A percentile compares a stretch with the other conserved stretches of the same genome.
phyloP scores from a whole-genome alignment of 139 green algal species.

The Spirogloea muscicola region DNA sequence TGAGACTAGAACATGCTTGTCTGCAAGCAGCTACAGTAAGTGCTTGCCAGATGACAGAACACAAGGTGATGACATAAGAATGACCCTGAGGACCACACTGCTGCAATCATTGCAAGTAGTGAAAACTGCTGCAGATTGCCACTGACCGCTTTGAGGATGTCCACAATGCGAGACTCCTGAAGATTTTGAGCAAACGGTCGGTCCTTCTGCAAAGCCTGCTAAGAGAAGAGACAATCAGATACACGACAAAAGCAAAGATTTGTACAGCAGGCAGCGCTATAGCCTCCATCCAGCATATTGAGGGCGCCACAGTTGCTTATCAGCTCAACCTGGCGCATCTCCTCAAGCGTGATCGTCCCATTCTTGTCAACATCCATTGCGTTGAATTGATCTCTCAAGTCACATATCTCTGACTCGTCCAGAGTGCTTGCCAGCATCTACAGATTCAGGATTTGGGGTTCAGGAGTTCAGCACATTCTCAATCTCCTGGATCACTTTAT shows the following conservation, averaged over 20 bases:
- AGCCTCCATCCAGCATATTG: background rate
- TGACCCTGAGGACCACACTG: no score
- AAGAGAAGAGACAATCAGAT: background rate
- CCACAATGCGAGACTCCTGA: constrained; percentile 10
- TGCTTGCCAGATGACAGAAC: no score
- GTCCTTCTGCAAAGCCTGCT: constrained; percentile 19
- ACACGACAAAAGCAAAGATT: background rate
- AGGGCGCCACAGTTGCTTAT: background rate
- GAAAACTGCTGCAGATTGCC: no score
- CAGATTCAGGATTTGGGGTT: no score
- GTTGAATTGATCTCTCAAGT: constrained; percentile 82
- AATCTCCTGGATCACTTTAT: no score
- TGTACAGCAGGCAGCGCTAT: background rate
- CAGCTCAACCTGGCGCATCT: constrained; percentile 58
- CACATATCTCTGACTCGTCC: constrained; percentile 83
- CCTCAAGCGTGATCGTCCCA: constrained; percentile 86
- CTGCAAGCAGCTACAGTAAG: no score
- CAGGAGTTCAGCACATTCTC: no score
- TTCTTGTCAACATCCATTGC: constrained; percentile 84
- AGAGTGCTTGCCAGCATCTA: constrained; percentile 80
- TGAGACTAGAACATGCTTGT: no score
- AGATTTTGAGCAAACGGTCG: constrained; percentile 5
- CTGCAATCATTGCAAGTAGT: no score
- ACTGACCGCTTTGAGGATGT: constrained; percentile 32
- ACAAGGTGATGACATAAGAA: no score